A percentile compares a stretch with the other conserved stretches of the same genome.
These are phyloP conservation scores for Polysphondylium violaceum DNA, from an alignment of 78 protist species.

Conservation along the genomic window DNA sequence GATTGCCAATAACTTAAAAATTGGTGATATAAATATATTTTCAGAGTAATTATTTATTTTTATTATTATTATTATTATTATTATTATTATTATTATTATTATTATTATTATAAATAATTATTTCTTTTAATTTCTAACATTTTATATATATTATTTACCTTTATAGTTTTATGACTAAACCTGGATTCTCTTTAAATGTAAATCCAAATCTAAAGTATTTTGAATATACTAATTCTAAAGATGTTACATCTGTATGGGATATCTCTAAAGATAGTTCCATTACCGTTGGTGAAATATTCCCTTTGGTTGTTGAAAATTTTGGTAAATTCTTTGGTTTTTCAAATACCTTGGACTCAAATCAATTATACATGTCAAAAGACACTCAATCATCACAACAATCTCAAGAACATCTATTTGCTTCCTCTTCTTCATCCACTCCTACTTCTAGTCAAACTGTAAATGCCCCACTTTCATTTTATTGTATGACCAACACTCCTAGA, in stretches of 20 bases:
- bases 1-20: conserved; percentile 11
- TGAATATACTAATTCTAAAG: neutral
- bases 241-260: conserved; percentile 29
- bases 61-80: neutral
- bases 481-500: too few species aligned
- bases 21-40: conserved; percentile 52
- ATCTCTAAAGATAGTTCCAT: neutral
- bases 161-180: conserved; percentile 9
- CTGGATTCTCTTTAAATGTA: conserved; percentile 55
- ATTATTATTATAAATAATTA: neutral
- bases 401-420: too few species aligned
- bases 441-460: too few species aligned
- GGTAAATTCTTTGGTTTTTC: conserved; percentile 6
- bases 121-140: neutral
- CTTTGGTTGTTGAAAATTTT: conserved; percentile 7
- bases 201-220: conserved; percentile 28
- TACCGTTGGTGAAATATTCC: conserved; percentile 18
- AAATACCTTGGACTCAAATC: too few species aligned
- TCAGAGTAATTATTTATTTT: conserved; percentile 25
- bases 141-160: neutral
- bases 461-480: too few species aligned
- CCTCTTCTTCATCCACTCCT: too few species aligned
- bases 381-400: too few species aligned
- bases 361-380: too few species aligned
- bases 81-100: neutral